These are phyloP conservation scores for Cylindrotheca closterium DNA, from an alignment of 108 stramenopile species.

Conservation along the genomic window DNA sequence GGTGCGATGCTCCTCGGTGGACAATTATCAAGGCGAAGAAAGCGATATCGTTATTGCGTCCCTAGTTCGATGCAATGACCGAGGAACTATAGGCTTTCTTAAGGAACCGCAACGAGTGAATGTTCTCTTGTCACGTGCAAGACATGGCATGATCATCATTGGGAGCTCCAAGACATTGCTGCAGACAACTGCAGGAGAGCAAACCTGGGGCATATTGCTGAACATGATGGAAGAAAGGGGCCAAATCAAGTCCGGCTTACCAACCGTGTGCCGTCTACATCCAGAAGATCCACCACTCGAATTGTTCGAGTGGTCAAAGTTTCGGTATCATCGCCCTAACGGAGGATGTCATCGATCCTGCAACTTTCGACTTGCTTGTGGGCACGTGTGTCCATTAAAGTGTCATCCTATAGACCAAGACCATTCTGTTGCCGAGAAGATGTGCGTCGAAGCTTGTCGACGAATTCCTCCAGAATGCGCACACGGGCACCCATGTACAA, in stretches of 20 bases:
- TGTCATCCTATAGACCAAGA: conserved; percentile 45
- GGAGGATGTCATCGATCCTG: conserved; percentile 48
- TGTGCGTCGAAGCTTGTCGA: conserved; percentile 36
- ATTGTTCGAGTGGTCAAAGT: conserved; percentile 13
- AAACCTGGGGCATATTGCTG: conserved; percentile 38
- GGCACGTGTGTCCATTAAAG: conserved; percentile 37
- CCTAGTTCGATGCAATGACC: conserved; percentile 68
- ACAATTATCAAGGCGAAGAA: conserved; percentile 93
- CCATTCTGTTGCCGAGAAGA: conserved; percentile 22
- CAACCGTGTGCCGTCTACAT: conserved; percentile 41
- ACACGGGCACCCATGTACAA: conserved; percentile 32
- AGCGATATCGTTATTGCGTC: conserved; percentile 79
- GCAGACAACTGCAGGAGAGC: conserved; percentile 11
- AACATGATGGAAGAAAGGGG: conserved; percentile 20
- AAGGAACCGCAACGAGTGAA: conserved; percentile 83
- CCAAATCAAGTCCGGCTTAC: conserved; percentile 28
- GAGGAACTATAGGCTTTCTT: conserved; percentile 78
- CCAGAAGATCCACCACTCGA: conserved; percentile 24
- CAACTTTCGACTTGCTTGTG: conserved; percentile 33
- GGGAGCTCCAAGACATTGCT: conserved; percentile 42
- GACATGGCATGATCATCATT: conserved; percentile 49
- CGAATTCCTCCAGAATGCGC: conserved; percentile 37
- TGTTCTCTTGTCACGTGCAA: conserved; percentile 88
- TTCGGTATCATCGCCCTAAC: conserved; percentile 33
- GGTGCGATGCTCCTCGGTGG: conserved; percentile 55